A percentile compares a stretch with the other conserved stretches of the same genome.
phyloP scores from a whole-genome alignment of 305 asterid species.

The Rubia peregrina region DNA sequence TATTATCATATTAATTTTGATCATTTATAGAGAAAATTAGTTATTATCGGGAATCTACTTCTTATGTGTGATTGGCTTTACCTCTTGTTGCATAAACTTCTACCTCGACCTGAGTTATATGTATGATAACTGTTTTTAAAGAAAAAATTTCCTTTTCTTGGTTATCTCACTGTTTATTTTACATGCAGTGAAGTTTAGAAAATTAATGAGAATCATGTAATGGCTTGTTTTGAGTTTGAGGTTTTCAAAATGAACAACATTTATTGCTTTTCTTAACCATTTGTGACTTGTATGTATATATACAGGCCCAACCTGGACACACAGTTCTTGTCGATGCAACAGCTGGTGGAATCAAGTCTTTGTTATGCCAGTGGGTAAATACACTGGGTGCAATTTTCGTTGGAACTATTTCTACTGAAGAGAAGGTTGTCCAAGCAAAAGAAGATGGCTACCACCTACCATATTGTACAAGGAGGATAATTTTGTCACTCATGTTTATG shows the following conservation, averaged over 20 bases:
- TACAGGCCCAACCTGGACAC: constrained; percentile 79
- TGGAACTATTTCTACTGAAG: constrained; percentile 84
- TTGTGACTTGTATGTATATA: constrained; percentile 10
- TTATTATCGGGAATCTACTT: too few relatives aligned
- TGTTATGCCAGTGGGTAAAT: constrained; percentile 90
- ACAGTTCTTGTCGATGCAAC: constrained; percentile 89
- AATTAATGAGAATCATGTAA: neutral
- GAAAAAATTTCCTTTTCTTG: neutral
- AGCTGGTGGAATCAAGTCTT: constrained; percentile 92
- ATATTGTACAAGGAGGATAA: constrained; percentile 69
- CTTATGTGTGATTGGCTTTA: neutral
- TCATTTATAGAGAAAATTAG: too few relatives aligned
- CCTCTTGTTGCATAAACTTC: neutral
- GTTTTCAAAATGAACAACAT: neutral
- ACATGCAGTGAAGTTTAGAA: neutral
- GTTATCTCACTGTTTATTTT: constrained; percentile 2
- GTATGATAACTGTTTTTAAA: neutral
- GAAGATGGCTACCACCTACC: constrained; percentile 84
- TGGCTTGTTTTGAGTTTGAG: neutral
- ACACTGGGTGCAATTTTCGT: constrained; percentile 88
- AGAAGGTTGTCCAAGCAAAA: constrained; percentile 82
- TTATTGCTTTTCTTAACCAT: neutral
- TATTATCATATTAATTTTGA: too few relatives aligned
- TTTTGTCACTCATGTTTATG: constrained; percentile 69
- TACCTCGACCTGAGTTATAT: neutral